Evolutionary conservation across 2,329 filamentous ascomycete species (phyloP).

Genomic region (Colletotrichum sp.): DNA sequence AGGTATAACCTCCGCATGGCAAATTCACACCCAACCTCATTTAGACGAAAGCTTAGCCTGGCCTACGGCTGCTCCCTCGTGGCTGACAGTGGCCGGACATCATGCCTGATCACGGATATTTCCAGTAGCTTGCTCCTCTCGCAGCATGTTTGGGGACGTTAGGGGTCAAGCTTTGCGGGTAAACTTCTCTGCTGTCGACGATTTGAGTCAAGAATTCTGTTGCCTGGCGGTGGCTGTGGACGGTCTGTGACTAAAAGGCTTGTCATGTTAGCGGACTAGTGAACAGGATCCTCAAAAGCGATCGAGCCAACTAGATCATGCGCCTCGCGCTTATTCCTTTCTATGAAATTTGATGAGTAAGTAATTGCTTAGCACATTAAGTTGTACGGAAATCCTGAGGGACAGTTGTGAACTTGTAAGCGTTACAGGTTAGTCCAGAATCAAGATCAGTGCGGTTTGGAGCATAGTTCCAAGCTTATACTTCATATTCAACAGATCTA

Average conservation of each 20-base stretch:
- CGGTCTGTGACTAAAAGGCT: background rate
- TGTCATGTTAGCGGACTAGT: background rate
- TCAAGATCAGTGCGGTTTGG: background rate
- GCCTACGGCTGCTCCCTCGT: background rate
- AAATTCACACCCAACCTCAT: background rate
- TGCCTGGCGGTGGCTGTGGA: background rate
- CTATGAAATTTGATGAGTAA: background rate
- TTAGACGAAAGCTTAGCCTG: background rate
- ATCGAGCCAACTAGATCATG: background rate
- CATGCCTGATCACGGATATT: background rate
- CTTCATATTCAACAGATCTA: background rate
- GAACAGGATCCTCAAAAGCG: background rate
- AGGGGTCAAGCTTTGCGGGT: background rate
- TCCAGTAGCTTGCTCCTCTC: background rate
- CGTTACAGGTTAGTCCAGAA: background rate
- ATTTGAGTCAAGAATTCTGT: background rate
- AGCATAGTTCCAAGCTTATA: background rate
- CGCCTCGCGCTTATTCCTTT: background rate
- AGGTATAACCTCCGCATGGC: background rate
- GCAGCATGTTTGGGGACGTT: background rate
- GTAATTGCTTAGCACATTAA: background rate
- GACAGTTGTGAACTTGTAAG: background rate
- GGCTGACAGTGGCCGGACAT: background rate
- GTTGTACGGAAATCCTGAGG: too few relatives aligned
- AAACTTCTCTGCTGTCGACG: background rate